Evolutionary conservation across 1,284 basidiomycete species (phyloP), one percentile per base, ranked within the genome.

Genomic region (Meira miltonrushii): DNA sequence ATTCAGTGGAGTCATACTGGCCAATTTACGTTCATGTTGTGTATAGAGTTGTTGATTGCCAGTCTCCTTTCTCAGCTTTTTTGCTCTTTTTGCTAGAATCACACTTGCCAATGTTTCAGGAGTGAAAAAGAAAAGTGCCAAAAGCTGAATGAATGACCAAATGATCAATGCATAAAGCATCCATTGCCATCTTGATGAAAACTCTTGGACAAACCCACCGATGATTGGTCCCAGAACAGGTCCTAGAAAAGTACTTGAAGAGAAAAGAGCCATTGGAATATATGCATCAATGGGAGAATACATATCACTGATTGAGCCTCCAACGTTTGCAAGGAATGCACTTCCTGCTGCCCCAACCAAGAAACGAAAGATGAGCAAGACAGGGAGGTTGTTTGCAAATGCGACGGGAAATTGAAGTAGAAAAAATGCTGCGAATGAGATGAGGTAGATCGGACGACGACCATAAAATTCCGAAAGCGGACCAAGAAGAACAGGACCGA

Each of bases 11-110:
- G 66, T 67, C 23, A 67, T 38, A 12, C 57, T 21, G 0, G 60
- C 58, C 13, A 65, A 40, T 21, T 74, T 65, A 52, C 78, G 69
- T 55, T 81, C 79, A 44, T 72, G 71, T 41, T 77, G 67, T 13
- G 71, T 70, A 33, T 64, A 69, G 39, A 44, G 23, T 15, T 23
- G 48, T 4, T 17, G 3, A 13, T 50, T 23, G 12, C 48, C 48
- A 15, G 48, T 50, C 12, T 19, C 23, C 33, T 50, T 50, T 50
- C 48, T 15, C 7, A 50, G 12, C 15, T 28, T 3, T 25, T 25
- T 15, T n/a, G 48, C 48, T 9, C 12, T 25, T 38, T 50, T 17
- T 15, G 17, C 17, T n/a, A 50, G 48, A 23, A 50, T 17, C 2
- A 38, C 33, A 25, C 15, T 15, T 19, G 48, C 48, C n/a, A 19